phyloP scores from a whole-genome alignment of 768 basidiomycete species.

The Holtermannia corniformis region DNA sequence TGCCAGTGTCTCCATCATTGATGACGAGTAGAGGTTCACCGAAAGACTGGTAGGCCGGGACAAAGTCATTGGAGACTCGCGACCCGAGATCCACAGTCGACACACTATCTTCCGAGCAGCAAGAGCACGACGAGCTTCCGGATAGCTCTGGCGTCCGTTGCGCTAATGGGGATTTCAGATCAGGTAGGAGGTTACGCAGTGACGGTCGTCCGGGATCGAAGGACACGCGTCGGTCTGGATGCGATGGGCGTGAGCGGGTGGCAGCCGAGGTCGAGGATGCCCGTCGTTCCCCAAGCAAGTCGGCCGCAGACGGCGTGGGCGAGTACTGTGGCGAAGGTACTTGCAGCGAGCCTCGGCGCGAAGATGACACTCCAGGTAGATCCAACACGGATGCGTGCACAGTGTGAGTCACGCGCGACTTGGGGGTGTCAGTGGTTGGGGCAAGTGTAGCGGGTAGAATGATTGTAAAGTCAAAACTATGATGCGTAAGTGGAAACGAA shows the following conservation, averaged over 20 bases:
- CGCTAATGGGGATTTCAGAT: background rate
- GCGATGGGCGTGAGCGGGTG: background rate
- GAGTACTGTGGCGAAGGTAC: background rate
- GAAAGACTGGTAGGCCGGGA: too few species aligned
- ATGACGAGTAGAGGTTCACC: too few species aligned
- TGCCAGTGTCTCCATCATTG: too few species aligned
- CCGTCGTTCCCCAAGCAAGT: background rate
- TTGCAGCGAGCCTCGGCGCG: background rate
- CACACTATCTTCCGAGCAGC: background rate
- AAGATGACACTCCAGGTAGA: background rate
- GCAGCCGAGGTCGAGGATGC: too few species aligned
- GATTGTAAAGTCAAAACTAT: background rate
- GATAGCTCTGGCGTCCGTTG: background rate
- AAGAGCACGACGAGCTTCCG: background rate
- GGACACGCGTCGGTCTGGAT: too few species aligned
- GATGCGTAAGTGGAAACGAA: background rate
- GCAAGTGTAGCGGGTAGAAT: background rate
- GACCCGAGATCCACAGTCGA: background rate
- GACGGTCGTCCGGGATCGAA: too few species aligned
- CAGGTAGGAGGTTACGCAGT: background rate
- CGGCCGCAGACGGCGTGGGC: background rate
- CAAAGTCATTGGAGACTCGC: too few species aligned
- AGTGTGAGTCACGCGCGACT: background rate
- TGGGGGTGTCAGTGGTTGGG: background rate
- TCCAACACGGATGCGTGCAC: background rate